Conservation (phyloP, 106 monocot species). For the Allium cepa region DNA sequence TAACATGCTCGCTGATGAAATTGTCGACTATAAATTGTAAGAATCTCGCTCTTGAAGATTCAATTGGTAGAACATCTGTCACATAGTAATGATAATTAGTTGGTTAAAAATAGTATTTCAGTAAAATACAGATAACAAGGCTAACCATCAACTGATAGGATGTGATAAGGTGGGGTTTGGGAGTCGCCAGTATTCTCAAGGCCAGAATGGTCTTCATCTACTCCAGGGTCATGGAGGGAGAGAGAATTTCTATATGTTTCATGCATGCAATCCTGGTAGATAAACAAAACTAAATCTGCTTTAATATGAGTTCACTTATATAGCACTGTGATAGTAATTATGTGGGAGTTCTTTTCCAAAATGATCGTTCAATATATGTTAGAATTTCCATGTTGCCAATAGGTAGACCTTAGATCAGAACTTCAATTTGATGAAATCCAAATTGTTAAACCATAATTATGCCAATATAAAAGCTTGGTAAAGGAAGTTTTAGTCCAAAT, state of each 20-base stretch:
- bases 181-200: conserved; percentile 51
- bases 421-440: too few species aligned
- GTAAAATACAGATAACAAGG: background rate
- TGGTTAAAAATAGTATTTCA: too few species aligned
- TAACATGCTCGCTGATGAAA: conserved; percentile 66
- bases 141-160: conserved; percentile 52
- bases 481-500: too few species aligned
- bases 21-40: conserved; percentile 72
- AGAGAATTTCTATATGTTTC: conserved; percentile 70
- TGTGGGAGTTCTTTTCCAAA: too few species aligned
- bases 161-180: conserved; percentile 42
- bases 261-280: conserved; percentile 64
- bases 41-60: conserved; percentile 73
- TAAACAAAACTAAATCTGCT: conserved; percentile 4
- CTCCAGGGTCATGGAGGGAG: conserved; percentile 50
- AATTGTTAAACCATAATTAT: too few species aligned
- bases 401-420: too few species aligned
- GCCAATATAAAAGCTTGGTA: too few species aligned
- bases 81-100: background rate
- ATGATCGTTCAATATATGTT: too few species aligned
- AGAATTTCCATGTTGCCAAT: too few species aligned
- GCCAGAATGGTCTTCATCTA: conserved; percentile 50
- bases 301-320: background rate
- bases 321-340: too few species aligned
- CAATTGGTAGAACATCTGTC: conserved; percentile 86